Evolutionary conservation across 1,284 basidiomycete species (phyloP).

Genomic region (Coniferiporia weirii): DNA sequence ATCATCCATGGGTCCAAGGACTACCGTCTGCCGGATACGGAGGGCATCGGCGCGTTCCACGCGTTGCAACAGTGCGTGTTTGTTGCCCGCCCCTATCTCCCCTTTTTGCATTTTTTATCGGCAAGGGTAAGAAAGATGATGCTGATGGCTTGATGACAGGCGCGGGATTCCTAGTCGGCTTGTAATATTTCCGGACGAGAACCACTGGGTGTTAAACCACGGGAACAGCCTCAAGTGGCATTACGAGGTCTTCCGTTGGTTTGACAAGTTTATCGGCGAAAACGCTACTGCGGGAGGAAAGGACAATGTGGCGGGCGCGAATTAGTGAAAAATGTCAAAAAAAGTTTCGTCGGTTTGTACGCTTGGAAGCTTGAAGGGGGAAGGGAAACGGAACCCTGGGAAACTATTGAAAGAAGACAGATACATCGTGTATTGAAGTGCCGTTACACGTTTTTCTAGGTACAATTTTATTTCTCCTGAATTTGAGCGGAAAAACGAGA

Average conservation of each 20-base stretch:
- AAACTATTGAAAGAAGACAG: background rate
- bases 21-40: constrained; percentile 78
- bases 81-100: constrained; percentile 9
- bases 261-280: constrained; percentile 67
- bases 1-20: constrained; percentile 86
- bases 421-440: background rate
- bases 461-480: background rate
- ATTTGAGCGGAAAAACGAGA: background rate
- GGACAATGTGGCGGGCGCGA: background rate
- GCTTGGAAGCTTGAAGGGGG: background rate
- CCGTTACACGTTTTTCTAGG: background rate
- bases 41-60: constrained; percentile 79
- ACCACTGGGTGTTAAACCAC: constrained; percentile 83
- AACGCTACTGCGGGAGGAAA: constrained; percentile 11
- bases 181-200: constrained; percentile 89
- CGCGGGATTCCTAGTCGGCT: constrained; percentile 74
- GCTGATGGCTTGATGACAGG: constrained; percentile 33
- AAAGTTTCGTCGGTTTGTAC: background rate
- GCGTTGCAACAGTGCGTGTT: constrained; percentile 66
- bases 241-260: constrained; percentile 85
- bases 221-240: constrained; percentile 84
- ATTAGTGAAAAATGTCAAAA: background rate
- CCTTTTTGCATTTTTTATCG: too few species aligned
- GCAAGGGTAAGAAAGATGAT: constrained; percentile 8
- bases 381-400: background rate